Evolutionary conservation across 1,284 basidiomycete species (phyloP).

Genomic region (Mrakiaceae sp.): DNA sequence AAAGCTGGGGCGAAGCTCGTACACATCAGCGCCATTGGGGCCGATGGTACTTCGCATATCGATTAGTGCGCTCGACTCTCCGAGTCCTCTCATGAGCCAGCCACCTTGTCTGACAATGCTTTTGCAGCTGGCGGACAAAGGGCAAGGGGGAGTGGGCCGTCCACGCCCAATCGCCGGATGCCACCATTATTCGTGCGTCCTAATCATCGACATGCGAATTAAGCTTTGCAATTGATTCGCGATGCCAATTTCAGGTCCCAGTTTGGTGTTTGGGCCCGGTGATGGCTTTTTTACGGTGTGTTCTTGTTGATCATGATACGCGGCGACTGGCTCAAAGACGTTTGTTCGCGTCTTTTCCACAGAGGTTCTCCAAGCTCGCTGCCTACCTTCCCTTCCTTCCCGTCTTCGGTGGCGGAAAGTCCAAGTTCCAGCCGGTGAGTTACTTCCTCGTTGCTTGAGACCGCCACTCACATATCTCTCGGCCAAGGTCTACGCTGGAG

Average conservation of each 20-base stretch:
- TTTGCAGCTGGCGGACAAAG: constrained; percentile 44
- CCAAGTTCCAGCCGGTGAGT: constrained; percentile 45
- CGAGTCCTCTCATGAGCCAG: neutral
- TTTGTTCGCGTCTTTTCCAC: neutral
- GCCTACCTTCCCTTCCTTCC: constrained; percentile 54
- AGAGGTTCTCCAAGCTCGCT: constrained; percentile 52
- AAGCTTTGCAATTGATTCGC: too few species aligned
- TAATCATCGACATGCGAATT: too few species aligned
- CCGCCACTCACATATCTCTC: neutral
- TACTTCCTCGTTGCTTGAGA: neutral
- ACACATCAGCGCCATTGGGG: constrained; percentile 53
- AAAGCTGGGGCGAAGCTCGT: constrained; percentile 45
- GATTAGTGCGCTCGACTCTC: constrained; percentile 33
- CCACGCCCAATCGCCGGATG: constrained; percentile 35
- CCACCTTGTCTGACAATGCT: neutral
- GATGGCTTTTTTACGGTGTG: constrained; percentile 58
- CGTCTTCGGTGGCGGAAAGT: constrained; percentile 54
- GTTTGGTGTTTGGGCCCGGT: constrained; percentile 57
- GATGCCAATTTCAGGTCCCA: constrained; percentile 33
- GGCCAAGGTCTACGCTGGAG: constrained; percentile 51
- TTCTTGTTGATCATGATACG: neutral
- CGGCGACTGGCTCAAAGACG: neutral
- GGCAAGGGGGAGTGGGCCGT: constrained; percentile 49
- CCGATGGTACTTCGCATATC: constrained; percentile 37
- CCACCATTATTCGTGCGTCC: constrained; percentile 45